Evolutionary conservation across 2,329 filamentous ascomycete genomes (phyloP).

Genomic region (Paracoccidioides lutzii): DNA sequence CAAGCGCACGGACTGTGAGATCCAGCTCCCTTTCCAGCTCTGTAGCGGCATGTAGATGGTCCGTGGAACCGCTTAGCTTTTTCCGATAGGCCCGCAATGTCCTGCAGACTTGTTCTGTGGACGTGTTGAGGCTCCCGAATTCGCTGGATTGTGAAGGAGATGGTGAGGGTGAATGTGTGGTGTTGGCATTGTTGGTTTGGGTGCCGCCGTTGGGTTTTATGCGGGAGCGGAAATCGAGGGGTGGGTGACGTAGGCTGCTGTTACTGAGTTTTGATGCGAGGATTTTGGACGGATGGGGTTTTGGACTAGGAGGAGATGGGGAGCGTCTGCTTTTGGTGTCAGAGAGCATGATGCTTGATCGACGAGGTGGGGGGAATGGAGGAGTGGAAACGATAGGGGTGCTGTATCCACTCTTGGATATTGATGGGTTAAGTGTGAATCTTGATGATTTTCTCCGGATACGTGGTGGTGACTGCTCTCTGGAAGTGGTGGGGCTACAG

Average conservation of each 20-base stretch:
- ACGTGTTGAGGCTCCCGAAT: conserved; percentile 37
- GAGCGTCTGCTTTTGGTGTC: conserved; percentile 21
- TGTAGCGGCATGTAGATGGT: conserved; percentile 37
- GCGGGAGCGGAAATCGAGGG: conserved; percentile 38
- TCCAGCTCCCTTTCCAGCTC: conserved; percentile 48
- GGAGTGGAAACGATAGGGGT: conserved; percentile 22
- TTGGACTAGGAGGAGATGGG: conserved; percentile 30
- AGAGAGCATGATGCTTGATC: conserved; percentile 17
- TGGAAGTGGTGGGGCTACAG: conserved; percentile 31
- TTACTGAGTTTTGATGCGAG: conserved; percentile 20
- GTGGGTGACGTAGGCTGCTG: conserved; percentile 32
- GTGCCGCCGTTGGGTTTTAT: conserved; percentile 27
- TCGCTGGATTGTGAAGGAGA: conserved; percentile 19
- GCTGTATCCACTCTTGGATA: conserved; percentile 19
- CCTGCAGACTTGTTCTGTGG: conserved; percentile 46
- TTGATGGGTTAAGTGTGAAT: conserved; percentile 32
- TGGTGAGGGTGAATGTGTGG: neutral
- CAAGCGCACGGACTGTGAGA: conserved; percentile 25
- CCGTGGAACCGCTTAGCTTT: conserved; percentile 39
- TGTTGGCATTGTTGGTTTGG: conserved; percentile 11
- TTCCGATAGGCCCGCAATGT: conserved; percentile 47
- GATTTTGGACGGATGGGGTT: conserved; percentile 15
- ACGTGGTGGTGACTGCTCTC: conserved; percentile 37
- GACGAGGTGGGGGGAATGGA: conserved; percentile 17
- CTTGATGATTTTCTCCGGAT: conserved; percentile 45